These are phyloP conservation scores for Xylaria intraflava DNA, from an alignment of 495 filamentous ascomycete genomes.

Conservation along the genomic window DNA sequence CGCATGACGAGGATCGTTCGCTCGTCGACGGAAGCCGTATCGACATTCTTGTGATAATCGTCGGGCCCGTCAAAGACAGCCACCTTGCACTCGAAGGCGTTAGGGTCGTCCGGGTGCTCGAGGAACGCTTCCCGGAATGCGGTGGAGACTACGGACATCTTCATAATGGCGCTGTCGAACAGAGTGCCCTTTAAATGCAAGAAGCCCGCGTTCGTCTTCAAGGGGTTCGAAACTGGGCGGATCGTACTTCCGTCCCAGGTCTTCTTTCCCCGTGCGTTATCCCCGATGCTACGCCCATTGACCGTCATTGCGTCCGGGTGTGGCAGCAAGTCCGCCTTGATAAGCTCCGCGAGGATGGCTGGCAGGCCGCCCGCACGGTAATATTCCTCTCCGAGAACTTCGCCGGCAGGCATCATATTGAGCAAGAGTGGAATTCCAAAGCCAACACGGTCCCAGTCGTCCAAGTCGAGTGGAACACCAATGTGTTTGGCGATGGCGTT, in stretches of 20 bases:
- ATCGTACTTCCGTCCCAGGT: constrained; percentile 33
- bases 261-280: constrained; percentile 6
- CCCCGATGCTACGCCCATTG: constrained; percentile 10
- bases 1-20: constrained; percentile 50
- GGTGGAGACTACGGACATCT: constrained; percentile 49
- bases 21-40: constrained; percentile 43
- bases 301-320: constrained; percentile 7
- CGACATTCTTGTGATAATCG: constrained; percentile 44
- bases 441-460: constrained; percentile 49
- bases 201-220: constrained; percentile 46
- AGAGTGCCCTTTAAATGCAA: constrained; percentile 45
- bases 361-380: constrained; percentile 49
- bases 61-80: constrained; percentile 51
- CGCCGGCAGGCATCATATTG: constrained; percentile 50
- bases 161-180: constrained; percentile 53
- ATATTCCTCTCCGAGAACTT: constrained; percentile 48
- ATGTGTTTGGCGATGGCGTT: constrained; percentile 51
- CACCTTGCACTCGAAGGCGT: constrained; percentile 47
- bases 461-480: constrained; percentile 43
- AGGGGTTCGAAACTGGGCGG: constrained; percentile 37
- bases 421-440: constrained; percentile 45
- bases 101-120: constrained; percentile 43
- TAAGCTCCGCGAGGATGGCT: constrained; percentile 47
- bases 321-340: constrained; percentile 30
- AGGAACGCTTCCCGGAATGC: constrained; percentile 43